Percentiles rank a stretch among this genome's conserved stretches.
phyloP scores from a whole-genome alignment of 768 basidiomycete species.

The Daedaleopsis nitida region DNA sequence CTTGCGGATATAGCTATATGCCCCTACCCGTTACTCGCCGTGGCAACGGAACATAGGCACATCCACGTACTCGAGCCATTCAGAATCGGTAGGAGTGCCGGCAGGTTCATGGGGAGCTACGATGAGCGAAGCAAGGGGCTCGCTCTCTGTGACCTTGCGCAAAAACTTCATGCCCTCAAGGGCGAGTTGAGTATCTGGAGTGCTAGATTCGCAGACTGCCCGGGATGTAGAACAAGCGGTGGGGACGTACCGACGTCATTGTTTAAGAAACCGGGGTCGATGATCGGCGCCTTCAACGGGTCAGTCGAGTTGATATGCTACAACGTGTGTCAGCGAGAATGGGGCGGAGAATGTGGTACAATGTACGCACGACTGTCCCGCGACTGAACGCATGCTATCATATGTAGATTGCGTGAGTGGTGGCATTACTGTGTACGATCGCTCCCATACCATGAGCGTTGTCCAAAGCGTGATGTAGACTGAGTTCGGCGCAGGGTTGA shows the following conservation, averaged over 20 bases:
- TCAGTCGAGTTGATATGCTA: constrained; percentile 7
- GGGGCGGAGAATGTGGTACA: not conserved
- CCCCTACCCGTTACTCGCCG: not conserved
- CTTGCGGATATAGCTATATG: not conserved
- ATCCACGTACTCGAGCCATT: not conserved
- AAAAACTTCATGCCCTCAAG: not conserved
- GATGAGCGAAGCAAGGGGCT: not conserved
- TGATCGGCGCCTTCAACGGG: not conserved
- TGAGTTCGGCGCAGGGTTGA: not conserved
- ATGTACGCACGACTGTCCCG: not conserved
- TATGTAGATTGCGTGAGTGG: too few relatives aligned
- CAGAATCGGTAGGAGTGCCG: not conserved
- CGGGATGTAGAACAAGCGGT: too few relatives aligned
- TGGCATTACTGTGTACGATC: too few relatives aligned
- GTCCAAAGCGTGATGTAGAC: not conserved
- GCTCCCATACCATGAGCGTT: not conserved
- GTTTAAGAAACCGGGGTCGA: constrained; percentile 1
- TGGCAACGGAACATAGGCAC: not conserved
- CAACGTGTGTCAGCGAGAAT: not conserved
- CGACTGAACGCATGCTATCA: constrained; percentile 4
- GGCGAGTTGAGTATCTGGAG: not conserved
- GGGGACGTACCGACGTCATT: not conserved
- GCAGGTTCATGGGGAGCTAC: not conserved
- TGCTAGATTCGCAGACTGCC: not conserved
- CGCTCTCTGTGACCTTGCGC: not conserved